Evolutionary conservation across 306 rosid species (phyloP).

Genomic region (Cucumis cinereus): DNA sequence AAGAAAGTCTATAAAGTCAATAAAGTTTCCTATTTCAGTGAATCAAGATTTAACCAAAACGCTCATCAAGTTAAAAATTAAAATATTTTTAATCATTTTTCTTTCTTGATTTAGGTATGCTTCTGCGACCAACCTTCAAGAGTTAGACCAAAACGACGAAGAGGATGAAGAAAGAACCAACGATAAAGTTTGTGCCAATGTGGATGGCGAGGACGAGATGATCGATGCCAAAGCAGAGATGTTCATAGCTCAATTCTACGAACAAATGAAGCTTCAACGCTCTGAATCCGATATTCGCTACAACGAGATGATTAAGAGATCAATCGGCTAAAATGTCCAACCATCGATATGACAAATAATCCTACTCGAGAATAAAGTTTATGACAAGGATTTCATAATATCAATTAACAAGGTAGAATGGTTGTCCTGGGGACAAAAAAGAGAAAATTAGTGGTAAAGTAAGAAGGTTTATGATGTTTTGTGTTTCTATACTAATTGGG

Average conservation of each 20-base stretch:
- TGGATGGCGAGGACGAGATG: slow-evolving; percentile 26
- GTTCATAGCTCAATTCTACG: slow-evolving; percentile 64
- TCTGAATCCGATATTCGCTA: slow-evolving; percentile 8
- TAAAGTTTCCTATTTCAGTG: too few species aligned
- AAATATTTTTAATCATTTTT: too few species aligned
- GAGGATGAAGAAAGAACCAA: neutral
- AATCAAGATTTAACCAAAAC: too few species aligned
- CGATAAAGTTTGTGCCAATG: neutral
- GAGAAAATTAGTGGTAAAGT: neutral
- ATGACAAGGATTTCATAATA: neutral
- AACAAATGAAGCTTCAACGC: slow-evolving; percentile 51
- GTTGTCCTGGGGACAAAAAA: too few species aligned
- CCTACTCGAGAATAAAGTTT: neutral
- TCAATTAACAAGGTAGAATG: too few species aligned
- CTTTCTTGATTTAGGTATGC: neutral
- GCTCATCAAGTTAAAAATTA: too few species aligned
- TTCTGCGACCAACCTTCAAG: slow-evolving; percentile 33
- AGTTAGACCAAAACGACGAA: slow-evolving; percentile 14
- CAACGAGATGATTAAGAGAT: slow-evolving; percentile 28
- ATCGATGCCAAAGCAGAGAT: slow-evolving; percentile 70
- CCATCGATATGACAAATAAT: neutral
- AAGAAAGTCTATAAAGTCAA: too few species aligned
- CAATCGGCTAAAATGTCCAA: slow-evolving; percentile 18
- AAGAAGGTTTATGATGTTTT: neutral
- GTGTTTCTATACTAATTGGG: neutral